Evolutionary conservation across 179 eudicot species (phyloP).

Genomic region (Patellifolia procumbens): DNA sequence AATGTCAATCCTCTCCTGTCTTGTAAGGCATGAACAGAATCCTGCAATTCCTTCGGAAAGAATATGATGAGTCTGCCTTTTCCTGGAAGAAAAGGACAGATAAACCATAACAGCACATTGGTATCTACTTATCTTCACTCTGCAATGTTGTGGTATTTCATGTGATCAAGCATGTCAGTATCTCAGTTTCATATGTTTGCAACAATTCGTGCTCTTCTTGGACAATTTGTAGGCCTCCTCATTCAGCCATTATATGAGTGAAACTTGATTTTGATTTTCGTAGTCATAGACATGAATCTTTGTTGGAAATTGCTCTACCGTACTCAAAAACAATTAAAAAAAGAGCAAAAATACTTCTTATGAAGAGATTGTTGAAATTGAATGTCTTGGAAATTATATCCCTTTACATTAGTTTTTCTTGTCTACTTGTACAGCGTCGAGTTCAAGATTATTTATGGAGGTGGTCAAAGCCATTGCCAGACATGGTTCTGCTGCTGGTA

Average conservation of each 20-base stretch:
- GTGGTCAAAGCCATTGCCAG: conserved; percentile 64
- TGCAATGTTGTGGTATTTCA: not conserved
- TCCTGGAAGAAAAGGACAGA: no score
- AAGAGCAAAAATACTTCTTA: not conserved
- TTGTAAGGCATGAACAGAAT: no score
- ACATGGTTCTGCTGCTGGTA: conserved; percentile 52
- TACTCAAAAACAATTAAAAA: not conserved
- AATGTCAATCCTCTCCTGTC: no score
- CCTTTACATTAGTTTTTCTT: not conserved
- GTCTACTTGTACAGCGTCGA: conserved; percentile 46
- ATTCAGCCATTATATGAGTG: not conserved
- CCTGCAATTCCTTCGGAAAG: no score
- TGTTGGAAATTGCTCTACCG: not conserved
- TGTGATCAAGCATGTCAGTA: not conserved
- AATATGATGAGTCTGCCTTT: no score
- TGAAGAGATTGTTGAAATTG: not conserved
- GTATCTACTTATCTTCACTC: not conserved
- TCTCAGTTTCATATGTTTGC: not conserved
- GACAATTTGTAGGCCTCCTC: not conserved
- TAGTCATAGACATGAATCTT: not conserved
- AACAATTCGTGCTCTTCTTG: not conserved
- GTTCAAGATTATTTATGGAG: conserved; percentile 66
- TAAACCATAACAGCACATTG: no score
- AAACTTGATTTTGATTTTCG: not conserved
- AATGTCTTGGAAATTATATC: not conserved